Percentiles rank a stretch among this genome's conserved stretches.
Conservation (phyloP, 2,329 filamentous ascomycete genomes). For the Talaromyces sp. region DNA sequence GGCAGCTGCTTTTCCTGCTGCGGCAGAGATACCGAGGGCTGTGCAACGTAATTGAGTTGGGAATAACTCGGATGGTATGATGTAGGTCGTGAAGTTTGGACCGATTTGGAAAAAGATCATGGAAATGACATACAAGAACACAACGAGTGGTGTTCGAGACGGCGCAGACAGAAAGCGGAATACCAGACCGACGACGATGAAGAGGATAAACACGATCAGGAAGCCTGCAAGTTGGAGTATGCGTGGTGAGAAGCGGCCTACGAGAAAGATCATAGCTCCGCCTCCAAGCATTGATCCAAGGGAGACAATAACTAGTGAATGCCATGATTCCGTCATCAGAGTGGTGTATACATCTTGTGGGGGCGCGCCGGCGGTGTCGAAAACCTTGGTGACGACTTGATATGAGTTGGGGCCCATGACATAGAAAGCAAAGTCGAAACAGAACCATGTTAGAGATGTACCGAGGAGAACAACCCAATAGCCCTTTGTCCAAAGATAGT, state of each 20-base stretch:
- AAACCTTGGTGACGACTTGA: conserved; percentile 19
- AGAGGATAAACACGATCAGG: conserved; percentile 13
- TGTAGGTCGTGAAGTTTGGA: conserved; percentile 60
- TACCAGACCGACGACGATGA: conserved; percentile 12
- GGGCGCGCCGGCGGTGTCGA: conserved; percentile 14
- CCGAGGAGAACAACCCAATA: conserved; percentile 21
- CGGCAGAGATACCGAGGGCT: conserved; percentile 61
- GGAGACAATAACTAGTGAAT: conserved; percentile 22
- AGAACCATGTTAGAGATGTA: conserved; percentile 21
- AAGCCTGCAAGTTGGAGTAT: conserved; percentile 14
- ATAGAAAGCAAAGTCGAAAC: conserved; percentile 23
- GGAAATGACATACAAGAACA: conserved; percentile 24
- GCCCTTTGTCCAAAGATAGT: conserved; percentile 21
- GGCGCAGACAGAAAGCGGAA: conserved; percentile 26
- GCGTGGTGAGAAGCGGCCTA: conserved; percentile 19
- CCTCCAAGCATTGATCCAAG: conserved; percentile 20
- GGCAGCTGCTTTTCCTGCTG: conserved; percentile 58
- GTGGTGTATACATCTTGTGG: conserved; percentile 17
- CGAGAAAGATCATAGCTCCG: conserved; percentile 20
- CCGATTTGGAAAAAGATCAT: conserved; percentile 34
- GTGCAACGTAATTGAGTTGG: conserved; percentile 60
- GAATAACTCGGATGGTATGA: conserved; percentile 61
- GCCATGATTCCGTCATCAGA: conserved; percentile 19
- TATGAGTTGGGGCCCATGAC: conserved; percentile 21
- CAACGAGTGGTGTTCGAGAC: conserved; percentile 11